Evolutionary conservation across 1,284 basidiomycete genomes (phyloP).

Genomic region (Grifola frondosa): DNA sequence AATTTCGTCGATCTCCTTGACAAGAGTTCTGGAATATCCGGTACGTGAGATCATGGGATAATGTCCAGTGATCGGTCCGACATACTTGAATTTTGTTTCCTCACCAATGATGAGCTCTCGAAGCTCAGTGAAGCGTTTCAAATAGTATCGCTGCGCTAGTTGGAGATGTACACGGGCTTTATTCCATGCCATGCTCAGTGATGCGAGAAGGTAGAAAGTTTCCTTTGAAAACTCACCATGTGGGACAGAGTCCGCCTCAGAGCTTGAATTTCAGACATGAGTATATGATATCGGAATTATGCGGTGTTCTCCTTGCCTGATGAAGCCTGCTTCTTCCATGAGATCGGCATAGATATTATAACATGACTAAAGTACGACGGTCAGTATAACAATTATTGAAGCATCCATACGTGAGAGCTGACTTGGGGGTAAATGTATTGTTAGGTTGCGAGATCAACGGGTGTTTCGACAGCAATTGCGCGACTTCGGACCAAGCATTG

Average conservation of each 20-base stretch:
- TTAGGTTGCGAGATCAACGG: slow-evolving; percentile 63
- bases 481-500: slow-evolving; percentile 69
- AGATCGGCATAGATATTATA: slow-evolving; percentile 63
- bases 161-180: slow-evolving; percentile 56
- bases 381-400: slow-evolving; percentile 13
- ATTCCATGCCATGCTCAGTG: no score
- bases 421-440: slow-evolving; percentile 69
- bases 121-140: slow-evolving; percentile 68
- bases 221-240: slow-evolving; percentile 15
- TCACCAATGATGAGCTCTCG: slow-evolving; percentile 66
- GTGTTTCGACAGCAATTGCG: slow-evolving; percentile 64
- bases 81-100: slow-evolving; percentile 77
- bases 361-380: slow-evolving; percentile 53
- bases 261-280: slow-evolving; percentile 13
- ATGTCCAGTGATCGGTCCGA: slow-evolving; percentile 5
- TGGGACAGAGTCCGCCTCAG: slow-evolving; percentile 19
- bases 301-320: slow-evolving; percentile 49
- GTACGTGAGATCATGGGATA: slow-evolving; percentile 4
- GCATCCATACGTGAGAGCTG: slow-evolving; percentile 25
- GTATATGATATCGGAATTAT: neutral
- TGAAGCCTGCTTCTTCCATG: slow-evolving; percentile 66
- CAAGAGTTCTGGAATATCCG: slow-evolving; percentile 39
- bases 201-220: neutral
- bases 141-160: slow-evolving; percentile 74
- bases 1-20: slow-evolving; percentile 74